Percentiles rank a stretch among this genome's conserved stretches.
Evolutionary conservation across 495 filamentous ascomycete genomes (phyloP).

Genomic region (Neurospora hispaniola): DNA sequence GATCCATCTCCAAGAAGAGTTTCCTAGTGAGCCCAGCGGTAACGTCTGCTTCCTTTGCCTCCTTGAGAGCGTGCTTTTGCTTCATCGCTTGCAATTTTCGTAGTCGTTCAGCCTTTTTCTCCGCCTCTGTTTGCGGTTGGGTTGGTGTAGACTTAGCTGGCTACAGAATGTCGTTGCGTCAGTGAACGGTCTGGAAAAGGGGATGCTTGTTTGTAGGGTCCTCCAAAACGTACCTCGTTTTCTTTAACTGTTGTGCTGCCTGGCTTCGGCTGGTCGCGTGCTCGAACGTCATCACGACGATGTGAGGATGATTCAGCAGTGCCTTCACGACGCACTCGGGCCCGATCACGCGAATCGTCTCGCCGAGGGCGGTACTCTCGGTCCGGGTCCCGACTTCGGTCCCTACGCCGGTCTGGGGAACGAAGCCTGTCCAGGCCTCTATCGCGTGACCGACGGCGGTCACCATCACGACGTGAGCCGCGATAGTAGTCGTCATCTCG

Average conservation of each 20-base stretch:
- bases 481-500: slow-evolving; percentile 62
- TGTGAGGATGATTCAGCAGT: slow-evolving; percentile 65
- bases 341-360: slow-evolving; percentile 69
- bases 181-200: slow-evolving; percentile 1
- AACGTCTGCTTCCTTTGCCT: slow-evolving; percentile 63
- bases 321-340: slow-evolving; percentile 58
- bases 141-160: slow-evolving; percentile 41
- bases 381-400: slow-evolving; percentile 48
- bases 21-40: slow-evolving; percentile 50
- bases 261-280: slow-evolving; percentile 35
- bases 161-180: slow-evolving; percentile 20
- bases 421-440: slow-evolving; percentile 45
- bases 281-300: slow-evolving; percentile 55
- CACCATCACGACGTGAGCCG: slow-evolving; percentile 37
- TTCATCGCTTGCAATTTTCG: slow-evolving; percentile 89
- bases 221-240: slow-evolving; percentile 39
- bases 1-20: slow-evolving; percentile 66
- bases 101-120: slow-evolving; percentile 74
- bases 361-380: slow-evolving; percentile 64
- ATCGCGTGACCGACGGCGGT: slow-evolving; percentile 48
- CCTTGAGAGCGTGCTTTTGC: slow-evolving; percentile 73
- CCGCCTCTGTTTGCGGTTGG: slow-evolving; percentile 56
- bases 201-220: neutral
- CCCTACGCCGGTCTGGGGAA: slow-evolving; percentile 27
- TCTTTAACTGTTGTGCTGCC: slow-evolving; percentile 34